Evolutionary conservation across 441 rosid species (phyloP), one percentile per base, ranked within the genome.

Genomic region (Gossypium aridum): DNA sequence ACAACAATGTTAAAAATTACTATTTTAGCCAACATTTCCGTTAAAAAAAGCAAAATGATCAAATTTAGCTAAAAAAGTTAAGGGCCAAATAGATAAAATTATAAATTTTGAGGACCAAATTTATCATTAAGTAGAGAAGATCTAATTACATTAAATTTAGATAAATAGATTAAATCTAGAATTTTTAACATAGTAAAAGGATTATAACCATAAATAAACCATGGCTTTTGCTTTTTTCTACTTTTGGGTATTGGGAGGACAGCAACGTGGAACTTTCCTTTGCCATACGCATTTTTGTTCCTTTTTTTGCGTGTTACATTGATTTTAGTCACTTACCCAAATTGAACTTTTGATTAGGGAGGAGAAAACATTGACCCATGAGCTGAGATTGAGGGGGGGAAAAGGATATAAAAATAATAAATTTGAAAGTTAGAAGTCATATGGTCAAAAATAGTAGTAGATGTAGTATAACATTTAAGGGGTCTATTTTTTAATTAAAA

Each of bases 251-350:
- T 45, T 39, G 39, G 26, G 57, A n/a, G 28, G 1, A 56, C 20
- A 23, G 76, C 16, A 62, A 64, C 83, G 80, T 26, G 82, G 85
- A 68, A 43, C 56, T 63, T 71, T 80, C 77, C 34, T 10, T 19
- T 47, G 55, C 80, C 83, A 28, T 47, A 61, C 26, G 63, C 47
- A 51, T 47, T 2, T 3, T 4, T 31, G 37, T 31, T 12, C 49
- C 14, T 20, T 43, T 4, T 4, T 59, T 10, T 9, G 64, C 4
- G 64, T 10, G 8, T 0, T 25, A 2, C 17, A 10, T 31, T 31
- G 37, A 31, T 31, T 31, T 31, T 1, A 31, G 37, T 31, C 63
- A 12, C 23, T 59, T 23, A 59, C 63, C 63, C 34, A 10, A 9
- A 1, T 67, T n/a, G 26, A n/a, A 26, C 25, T 28, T 53, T 8